A percentile compares a stretch with the other conserved stretches of the same genome.
These are phyloP conservation scores for Rhizophora apiculata DNA, from an alignment of 345 rosid genomes.

Conservation along the genomic window DNA sequence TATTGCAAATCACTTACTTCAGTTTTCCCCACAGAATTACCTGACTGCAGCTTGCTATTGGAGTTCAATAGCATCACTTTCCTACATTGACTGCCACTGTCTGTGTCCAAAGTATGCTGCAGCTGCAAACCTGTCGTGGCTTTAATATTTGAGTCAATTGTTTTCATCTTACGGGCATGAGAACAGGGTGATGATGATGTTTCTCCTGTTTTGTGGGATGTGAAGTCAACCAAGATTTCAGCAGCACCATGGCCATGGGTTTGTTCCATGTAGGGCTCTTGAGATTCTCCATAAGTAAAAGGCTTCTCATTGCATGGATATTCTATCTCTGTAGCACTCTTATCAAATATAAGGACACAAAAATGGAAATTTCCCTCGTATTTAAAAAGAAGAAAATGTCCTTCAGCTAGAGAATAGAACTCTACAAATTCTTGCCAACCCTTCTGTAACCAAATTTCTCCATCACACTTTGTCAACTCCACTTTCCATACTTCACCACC, in stretches of 20 bases:
- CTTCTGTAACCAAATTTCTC: conserved; percentile 20
- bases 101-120: background rate
- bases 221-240: background rate
- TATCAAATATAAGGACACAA: conserved; percentile 22
- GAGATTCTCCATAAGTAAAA: no score
- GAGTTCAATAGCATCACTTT: no score
- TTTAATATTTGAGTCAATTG: no score
- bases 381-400: conserved; percentile 25
- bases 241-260: background rate
- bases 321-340: conserved; percentile 21
- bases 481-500: no score
- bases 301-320: conserved; percentile 10
- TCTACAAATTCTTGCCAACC: conserved; percentile 32
- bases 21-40: no score
- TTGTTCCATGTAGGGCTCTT: background rate
- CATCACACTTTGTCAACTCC: conserved; percentile 4
- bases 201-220: background rate
- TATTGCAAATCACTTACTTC: no score
- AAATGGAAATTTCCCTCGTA: conserved; percentile 24
- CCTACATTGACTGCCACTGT: no score
- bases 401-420: conserved; percentile 17
- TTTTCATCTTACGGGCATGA: no score
- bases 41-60: no score
- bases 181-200: background rate
- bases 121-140: no score